A percentile compares a stretch with the other conserved stretches of the same genome.
Evolutionary conservation across 176 grass and related monocot species (phyloP).

Genomic region (Thinopyrum elongatum): DNA sequence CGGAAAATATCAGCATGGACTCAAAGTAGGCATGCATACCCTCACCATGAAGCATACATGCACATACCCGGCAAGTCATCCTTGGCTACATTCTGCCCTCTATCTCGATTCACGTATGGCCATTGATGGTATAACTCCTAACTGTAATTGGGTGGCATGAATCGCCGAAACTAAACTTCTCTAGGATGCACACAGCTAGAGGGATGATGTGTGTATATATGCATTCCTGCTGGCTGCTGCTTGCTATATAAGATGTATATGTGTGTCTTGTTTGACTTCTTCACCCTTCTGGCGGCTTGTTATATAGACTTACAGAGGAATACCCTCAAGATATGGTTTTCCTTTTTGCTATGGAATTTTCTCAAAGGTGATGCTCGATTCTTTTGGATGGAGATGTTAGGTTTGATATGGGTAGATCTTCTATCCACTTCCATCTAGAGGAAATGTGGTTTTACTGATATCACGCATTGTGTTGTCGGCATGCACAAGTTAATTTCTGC

Average conservation of each 20-base stretch:
- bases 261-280: slow-evolving; percentile 3
- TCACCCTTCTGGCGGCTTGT: slow-evolving; percentile 20
- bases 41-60: not conserved
- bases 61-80: slow-evolving; percentile 69
- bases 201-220: not conserved
- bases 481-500: slow-evolving; percentile 1
- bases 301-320: slow-evolving; percentile 40
- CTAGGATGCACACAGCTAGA: slow-evolving; percentile 1
- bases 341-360: slow-evolving; percentile 29
- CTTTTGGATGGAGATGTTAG: slow-evolving; percentile 35
- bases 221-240: not conserved
- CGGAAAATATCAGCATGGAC: slow-evolving; percentile 20
- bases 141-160: slow-evolving; percentile 3
- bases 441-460: slow-evolving; percentile 9
- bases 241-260: slow-evolving; percentile 2
- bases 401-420: slow-evolving; percentile 39
- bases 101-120: slow-evolving; percentile 56
- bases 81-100: slow-evolving; percentile 77
- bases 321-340: slow-evolving; percentile 23
- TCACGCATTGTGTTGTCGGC: not conserved
- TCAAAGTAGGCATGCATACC: not conserved
- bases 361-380: slow-evolving; percentile 19
- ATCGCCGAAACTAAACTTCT: slow-evolving; percentile 6
- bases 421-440: not conserved
- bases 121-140: slow-evolving; percentile 1